Evolutionary conservation across 306 rosid species (phyloP).

Genomic region (Lathyrus oleraceus): DNA sequence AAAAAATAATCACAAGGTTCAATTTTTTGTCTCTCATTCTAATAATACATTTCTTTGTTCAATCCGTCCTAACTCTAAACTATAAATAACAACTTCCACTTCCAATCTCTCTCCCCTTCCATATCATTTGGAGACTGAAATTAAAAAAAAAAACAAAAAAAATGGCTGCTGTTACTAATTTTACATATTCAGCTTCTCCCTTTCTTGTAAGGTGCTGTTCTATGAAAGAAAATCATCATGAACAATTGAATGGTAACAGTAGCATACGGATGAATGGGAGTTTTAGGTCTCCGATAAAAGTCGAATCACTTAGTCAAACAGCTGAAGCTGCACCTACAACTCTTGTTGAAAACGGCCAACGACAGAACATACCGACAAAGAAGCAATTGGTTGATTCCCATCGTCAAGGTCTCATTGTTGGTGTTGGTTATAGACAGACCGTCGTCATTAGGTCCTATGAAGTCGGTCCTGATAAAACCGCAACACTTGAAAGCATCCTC

Average conservation of each 20-base stretch:
- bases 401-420: constrained; percentile 74
- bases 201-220: constrained; percentile 48
- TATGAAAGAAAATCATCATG: constrained; percentile 45
- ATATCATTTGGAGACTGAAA: not conserved
- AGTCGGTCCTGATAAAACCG: constrained; percentile 92
- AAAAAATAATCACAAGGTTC: constrained; percentile 21
- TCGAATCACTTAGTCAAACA: constrained; percentile 42
- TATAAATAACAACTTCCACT: constrained; percentile 33
- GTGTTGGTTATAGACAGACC: constrained; percentile 84
- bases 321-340: constrained; percentile 36
- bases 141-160: not conserved
- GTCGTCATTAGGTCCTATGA: constrained; percentile 86
- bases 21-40: constrained; percentile 35
- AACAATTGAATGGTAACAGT: constrained; percentile 37
- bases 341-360: constrained; percentile 45
- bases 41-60: constrained; percentile 13
- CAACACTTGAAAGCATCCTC: constrained; percentile 80
- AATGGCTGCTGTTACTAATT: constrained; percentile 46
- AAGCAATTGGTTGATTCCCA: constrained; percentile 73
- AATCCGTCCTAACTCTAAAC: constrained; percentile 29
- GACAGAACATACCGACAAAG: constrained; percentile 80
- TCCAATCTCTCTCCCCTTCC: constrained; percentile 32
- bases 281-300: constrained; percentile 35
- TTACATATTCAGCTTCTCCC: constrained; percentile 33
- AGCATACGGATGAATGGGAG: constrained; percentile 56